Evolutionary conservation across 192 early-diverging fungal species (phyloP).

Genomic region (Coemansia sp.): DNA sequence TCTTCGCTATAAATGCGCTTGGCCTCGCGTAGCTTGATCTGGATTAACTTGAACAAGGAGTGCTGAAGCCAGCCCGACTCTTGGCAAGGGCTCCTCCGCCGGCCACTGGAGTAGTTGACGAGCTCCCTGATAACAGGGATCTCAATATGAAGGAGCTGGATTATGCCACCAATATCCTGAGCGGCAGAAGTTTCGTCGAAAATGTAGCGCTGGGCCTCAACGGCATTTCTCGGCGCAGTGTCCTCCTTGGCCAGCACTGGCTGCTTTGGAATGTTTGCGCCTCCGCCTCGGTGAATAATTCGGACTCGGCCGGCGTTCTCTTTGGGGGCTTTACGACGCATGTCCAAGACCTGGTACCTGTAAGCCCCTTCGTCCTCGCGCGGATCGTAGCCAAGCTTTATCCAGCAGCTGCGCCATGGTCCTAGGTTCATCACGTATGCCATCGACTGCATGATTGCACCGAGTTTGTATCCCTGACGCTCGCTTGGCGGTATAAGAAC

Average conservation of each 20-base stretch:
- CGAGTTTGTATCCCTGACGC: slow-evolving; percentile 14
- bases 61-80: slow-evolving; percentile 49
- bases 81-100: slow-evolving; percentile 31
- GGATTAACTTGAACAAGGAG: slow-evolving; percentile 26
- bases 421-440: slow-evolving; percentile 47
- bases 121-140: slow-evolving; percentile 32
- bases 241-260: background rate
- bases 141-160: slow-evolving; percentile 36
- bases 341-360: slow-evolving; percentile 54
- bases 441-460: slow-evolving; percentile 26
- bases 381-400: slow-evolving; percentile 56
- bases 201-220: slow-evolving; percentile 18
- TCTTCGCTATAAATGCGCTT: slow-evolving; percentile 16
- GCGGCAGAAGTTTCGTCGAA: slow-evolving; percentile 31
- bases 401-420: slow-evolving; percentile 58
- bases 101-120: slow-evolving; percentile 33
- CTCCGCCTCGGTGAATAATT: background rate
- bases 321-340: slow-evolving; percentile 16
- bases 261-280: background rate
- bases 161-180: slow-evolving; percentile 34
- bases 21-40: slow-evolving; percentile 21
- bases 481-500: slow-evolving; percentile 27
- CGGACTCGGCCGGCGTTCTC: slow-evolving; percentile 4
- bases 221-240: slow-evolving; percentile 1
- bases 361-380: slow-evolving; percentile 39